Conservation (phyloP, 805 yeast genomes). For the Lachancea thermotolerans region DNA sequence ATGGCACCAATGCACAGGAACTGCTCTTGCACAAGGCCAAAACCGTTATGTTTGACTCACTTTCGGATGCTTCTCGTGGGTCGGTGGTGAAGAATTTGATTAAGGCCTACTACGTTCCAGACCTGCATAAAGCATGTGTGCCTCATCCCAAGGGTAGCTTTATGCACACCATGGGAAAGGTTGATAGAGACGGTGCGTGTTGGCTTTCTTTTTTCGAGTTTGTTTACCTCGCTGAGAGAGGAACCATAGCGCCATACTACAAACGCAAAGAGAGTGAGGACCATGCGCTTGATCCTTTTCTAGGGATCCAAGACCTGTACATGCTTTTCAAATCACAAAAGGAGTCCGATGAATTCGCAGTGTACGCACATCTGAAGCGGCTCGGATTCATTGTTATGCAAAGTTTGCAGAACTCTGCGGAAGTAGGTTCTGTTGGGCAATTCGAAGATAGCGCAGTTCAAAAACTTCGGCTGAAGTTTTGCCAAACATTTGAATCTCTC, state of each 20-base stretch:
- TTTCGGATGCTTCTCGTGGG: conserved; percentile 44
- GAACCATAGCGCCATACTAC: conserved; percentile 45
- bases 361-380: conserved; percentile 68
- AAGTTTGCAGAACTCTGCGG: conserved; percentile 9
- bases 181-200: conserved; percentile 42
- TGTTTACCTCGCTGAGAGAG: conserved; percentile 75
- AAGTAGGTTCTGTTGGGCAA: conserved; percentile 10
- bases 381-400: conserved; percentile 64
- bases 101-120: conserved; percentile 42
- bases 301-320: conserved; percentile 63
- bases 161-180: conserved; percentile 63
- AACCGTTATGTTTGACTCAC: conserved; percentile 65
- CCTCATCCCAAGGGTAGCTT: conserved; percentile 62
- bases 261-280: conserved; percentile 14
- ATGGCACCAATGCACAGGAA: conserved; percentile 53
- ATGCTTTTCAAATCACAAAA: conserved; percentile 37
- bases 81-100: conserved; percentile 41
- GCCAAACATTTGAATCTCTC: not conserved
- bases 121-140: conserved; percentile 32
- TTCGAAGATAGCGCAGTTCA: not conserved
- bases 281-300: conserved; percentile 30
- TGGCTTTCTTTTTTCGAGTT: conserved; percentile 62
- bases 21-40: conserved; percentile 46
- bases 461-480: not conserved
- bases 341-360: conserved; percentile 51